Evolutionary conservation across 1,284 basidiomycete genomes (phyloP).

Genomic region (Mrakiaceae sp.): DNA sequence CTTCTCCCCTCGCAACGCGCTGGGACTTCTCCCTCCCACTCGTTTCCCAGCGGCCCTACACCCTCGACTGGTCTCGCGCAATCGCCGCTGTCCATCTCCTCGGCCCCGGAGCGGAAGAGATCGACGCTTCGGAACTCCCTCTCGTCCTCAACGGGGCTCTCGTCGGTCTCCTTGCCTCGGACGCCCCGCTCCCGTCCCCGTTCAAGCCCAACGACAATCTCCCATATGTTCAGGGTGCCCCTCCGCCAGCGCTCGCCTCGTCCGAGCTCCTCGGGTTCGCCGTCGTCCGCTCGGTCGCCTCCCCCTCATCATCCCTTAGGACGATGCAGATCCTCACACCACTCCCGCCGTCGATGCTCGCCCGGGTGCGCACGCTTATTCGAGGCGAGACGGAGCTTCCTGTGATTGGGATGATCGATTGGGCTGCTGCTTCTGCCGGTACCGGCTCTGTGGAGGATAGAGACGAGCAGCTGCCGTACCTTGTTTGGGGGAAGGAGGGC

Average conservation of each 20-base stretch:
- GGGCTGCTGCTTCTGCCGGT: constrained; percentile 27
- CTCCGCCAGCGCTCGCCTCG: constrained; percentile 44
- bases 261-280: constrained; percentile 59
- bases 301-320: constrained; percentile 21
- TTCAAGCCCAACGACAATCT: constrained; percentile 32
- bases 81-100: constrained; percentile 53
- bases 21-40: constrained; percentile 68
- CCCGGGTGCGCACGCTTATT: constrained; percentile 45
- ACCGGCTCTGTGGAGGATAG: constrained; percentile 40
- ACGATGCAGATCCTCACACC: constrained; percentile 65
- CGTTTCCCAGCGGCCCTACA: constrained; percentile 54
- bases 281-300: constrained; percentile 53
- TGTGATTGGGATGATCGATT: constrained; percentile 75
- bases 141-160: constrained; percentile 69
- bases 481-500: constrained; percentile 61
- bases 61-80: constrained; percentile 45
- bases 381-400: constrained; percentile 83
- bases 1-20: constrained; percentile 15
- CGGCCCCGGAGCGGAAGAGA: constrained; percentile 63
- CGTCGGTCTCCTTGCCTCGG: constrained; percentile 55
- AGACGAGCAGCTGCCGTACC: constrained; percentile 58
- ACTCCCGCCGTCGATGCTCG: constrained; percentile 42
- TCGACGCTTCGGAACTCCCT: constrained; percentile 51
- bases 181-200: constrained; percentile 19
- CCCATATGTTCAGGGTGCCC: constrained; percentile 48